Percentiles rank a stretch among this genome's conserved stretches.
Evolutionary conservation across 371 early-diverging fungal genomes (phyloP).

Genomic region (Chytridiales sp.): DNA sequence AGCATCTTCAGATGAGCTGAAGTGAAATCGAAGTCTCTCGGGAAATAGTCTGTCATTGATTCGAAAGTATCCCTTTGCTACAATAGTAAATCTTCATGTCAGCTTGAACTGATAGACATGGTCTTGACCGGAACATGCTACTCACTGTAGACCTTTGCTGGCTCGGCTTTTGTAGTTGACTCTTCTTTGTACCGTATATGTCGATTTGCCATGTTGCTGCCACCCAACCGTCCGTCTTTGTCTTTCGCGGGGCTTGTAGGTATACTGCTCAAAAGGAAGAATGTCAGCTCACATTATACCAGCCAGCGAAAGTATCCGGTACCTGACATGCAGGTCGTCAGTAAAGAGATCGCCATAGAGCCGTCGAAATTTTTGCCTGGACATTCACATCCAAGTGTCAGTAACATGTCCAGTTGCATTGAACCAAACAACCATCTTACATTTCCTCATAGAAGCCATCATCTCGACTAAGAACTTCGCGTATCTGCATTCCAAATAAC

Average conservation of each 20-base stretch:
- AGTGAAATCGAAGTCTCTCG: constrained; percentile 6
- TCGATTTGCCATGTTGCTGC: not conserved
- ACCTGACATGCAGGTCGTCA: constrained; percentile 11
- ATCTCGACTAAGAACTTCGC: constrained; percentile 2
- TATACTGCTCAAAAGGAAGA: not conserved
- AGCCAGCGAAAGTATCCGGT: not conserved
- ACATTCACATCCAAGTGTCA: not conserved
- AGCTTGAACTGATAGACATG: not conserved
- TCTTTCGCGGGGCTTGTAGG: not conserved
- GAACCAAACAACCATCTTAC: not conserved
- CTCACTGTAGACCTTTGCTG: not conserved
- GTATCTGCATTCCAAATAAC: constrained; percentile 1
- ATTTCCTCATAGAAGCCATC: constrained; percentile 11
- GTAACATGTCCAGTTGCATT: not conserved
- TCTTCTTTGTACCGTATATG: not conserved
- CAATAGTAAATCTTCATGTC: not conserved
- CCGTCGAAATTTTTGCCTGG: constrained; percentile 16
- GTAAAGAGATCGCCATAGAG: constrained; percentile 15
- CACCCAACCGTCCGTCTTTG: not conserved
- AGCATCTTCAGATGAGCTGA: no score
- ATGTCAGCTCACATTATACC: not conserved
- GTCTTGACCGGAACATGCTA: not conserved
- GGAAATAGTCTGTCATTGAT: constrained; percentile 24
- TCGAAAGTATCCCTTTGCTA: constrained; percentile 16
- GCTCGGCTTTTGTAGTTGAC: not conserved